Evolutionary conservation across 2,329 filamentous ascomycete genomes (phyloP).

Genomic region (Botryotinia narcissicola): DNA sequence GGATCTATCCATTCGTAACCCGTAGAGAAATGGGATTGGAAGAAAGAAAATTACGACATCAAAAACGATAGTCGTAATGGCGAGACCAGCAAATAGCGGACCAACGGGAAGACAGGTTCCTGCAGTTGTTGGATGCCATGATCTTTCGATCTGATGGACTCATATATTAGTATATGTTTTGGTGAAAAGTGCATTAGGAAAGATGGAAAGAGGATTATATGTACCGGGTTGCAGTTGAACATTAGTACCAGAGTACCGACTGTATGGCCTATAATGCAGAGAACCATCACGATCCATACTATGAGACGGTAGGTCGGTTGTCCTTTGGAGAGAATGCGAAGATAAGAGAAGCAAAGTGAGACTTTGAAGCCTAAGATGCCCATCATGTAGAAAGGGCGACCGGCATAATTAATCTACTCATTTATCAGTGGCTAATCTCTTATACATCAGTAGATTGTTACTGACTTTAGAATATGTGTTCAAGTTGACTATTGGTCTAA

Average conservation of each 20-base stretch:
- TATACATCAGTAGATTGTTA: background rate
- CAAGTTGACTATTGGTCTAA: slow-evolving; percentile 3
- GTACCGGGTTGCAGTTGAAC: slow-evolving; percentile 8
- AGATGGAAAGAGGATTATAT: background rate
- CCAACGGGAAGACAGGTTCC: slow-evolving; percentile 7
- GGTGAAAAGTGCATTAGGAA: too few relatives aligned
- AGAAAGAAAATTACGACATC: slow-evolving; percentile 25
- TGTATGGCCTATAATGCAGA: background rate
- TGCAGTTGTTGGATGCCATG: background rate
- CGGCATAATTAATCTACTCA: slow-evolving; percentile 21
- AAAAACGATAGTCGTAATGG: slow-evolving; percentile 1
- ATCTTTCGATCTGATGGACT: background rate
- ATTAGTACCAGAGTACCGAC: slow-evolving; percentile 4
- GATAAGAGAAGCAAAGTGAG: slow-evolving; percentile 23
- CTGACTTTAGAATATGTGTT: background rate
- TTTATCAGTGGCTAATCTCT: background rate
- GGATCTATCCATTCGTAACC: slow-evolving; percentile 22
- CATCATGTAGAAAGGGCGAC: slow-evolving; percentile 23
- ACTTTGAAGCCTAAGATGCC: slow-evolving; percentile 23
- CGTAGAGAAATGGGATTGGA: slow-evolving; percentile 24
- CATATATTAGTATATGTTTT: background rate
- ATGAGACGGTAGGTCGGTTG: slow-evolving; percentile 17
- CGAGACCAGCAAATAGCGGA: background rate
- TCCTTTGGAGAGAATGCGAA: slow-evolving; percentile 22
- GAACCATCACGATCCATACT: slow-evolving; percentile 2